Conservation (phyloP, 768 basidiomycete genomes). For the Galerina sulciceps region DNA sequence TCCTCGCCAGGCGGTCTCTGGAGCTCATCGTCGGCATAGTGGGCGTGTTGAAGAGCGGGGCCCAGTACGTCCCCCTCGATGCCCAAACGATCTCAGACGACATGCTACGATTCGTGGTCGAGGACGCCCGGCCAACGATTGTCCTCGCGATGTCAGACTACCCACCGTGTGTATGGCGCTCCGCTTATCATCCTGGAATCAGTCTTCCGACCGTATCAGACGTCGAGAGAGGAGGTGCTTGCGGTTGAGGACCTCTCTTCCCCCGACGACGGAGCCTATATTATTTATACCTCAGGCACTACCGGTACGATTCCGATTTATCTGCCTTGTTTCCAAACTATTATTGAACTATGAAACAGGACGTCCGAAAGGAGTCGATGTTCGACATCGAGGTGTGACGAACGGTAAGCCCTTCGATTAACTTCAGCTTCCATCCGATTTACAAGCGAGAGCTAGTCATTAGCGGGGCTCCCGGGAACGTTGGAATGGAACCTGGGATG, state of each 20-base stretch:
- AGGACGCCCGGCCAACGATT: slow-evolving; percentile 38
- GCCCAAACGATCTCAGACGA: slow-evolving; percentile 50
- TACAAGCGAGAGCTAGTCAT: slow-evolving; percentile 35
- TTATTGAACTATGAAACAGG: background rate
- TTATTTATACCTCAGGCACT: slow-evolving; percentile 54
- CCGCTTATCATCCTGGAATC: slow-evolving; percentile 22
- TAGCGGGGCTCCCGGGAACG: slow-evolving; percentile 44
- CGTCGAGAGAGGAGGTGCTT: slow-evolving; percentile 14
- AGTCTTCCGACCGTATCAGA: slow-evolving; percentile 19
- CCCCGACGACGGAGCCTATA: slow-evolving; percentile 37
- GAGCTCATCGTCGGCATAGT: slow-evolving; percentile 46
- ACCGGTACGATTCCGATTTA: slow-evolving; percentile 36
- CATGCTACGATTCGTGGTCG: slow-evolving; percentile 43
- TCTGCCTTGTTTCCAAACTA: background rate
- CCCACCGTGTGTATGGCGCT: slow-evolving; percentile 7
- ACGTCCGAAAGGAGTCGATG: slow-evolving; percentile 45
- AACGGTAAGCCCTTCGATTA: slow-evolving; percentile 34
- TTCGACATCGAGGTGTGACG: slow-evolving; percentile 41
- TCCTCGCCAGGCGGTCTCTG: slow-evolving; percentile 51
- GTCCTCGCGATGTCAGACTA: slow-evolving; percentile 42
- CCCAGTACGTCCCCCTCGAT: slow-evolving; percentile 52
- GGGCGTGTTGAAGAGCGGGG: slow-evolving; percentile 49
- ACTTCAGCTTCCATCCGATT: background rate
- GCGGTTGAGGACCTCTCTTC: slow-evolving; percentile 23
- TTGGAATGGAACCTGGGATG: slow-evolving; percentile 47